Evolutionary conservation across 129 eudicot genomes (phyloP), one percentile per base, ranked within the genome.

Genomic region (Solidago caesia): DNA sequence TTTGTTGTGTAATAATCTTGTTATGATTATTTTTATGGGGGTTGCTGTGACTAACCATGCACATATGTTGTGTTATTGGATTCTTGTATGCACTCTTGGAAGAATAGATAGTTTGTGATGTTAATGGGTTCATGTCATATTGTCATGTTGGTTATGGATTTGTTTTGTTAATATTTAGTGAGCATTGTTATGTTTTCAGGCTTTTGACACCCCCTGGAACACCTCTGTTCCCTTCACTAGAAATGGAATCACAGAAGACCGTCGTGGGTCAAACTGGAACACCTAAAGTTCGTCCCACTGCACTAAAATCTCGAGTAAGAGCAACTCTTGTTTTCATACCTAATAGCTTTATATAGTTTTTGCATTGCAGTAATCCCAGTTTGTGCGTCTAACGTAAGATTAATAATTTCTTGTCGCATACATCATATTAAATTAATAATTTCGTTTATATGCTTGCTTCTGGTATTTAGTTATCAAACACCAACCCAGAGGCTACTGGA

Each of bases 191-290:
- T 68, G 27, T 67, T 79, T 87, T 85, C 91, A 94, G 99, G 99
- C 99, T 94, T 69, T 80, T 94, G 65, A 91, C 97, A 0, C 99
- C 99, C 75, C 99, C 99, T 43, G 97, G 97, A 13, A 94, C 99
- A 61, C 99, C 99, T 44, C 96, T 94, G 70, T 94, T 94, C 71
- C 96, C 97, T 76, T 91, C 97, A 63, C 80, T 94, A 77, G 99
- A 94, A 83, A 84, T 82, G 93, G 97, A 88, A 76, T 74, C 96
- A 53, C 92, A 85, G 72, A 87, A 85, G 77, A 70, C 75, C 4
- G 75, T 82, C 45, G 85, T 65, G 86, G 77, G 82, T 82, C 90
- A 88, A 79, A 62, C 47, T 51, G 99, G 89, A 83, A 86, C 88
- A 68, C 94, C 94, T 43, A 91, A 91, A 87, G 80, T 84, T 83